Evolutionary conservation across 2,329 filamentous ascomycete species (phyloP).

Genomic region (Chaetomium strumarium): DNA sequence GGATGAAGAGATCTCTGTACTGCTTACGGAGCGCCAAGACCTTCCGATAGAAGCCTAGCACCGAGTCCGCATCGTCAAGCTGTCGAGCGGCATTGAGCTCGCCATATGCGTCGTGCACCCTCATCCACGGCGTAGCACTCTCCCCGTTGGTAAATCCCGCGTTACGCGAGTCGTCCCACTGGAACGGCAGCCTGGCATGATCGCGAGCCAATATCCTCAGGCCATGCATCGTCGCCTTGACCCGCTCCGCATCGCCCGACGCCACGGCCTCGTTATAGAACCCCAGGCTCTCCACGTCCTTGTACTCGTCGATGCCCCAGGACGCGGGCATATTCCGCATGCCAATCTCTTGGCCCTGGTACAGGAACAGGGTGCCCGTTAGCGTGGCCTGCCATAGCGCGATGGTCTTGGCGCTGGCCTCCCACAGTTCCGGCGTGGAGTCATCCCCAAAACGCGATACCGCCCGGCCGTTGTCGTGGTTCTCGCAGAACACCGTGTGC

Average conservation of each 20-base stretch:
- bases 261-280: background rate
- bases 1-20: background rate
- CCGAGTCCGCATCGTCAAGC: background rate
- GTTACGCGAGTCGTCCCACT: background rate
- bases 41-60: background rate
- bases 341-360: constrained; percentile 56
- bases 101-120: background rate
- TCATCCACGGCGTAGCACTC: background rate
- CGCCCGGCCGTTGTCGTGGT: constrained; percentile 55
- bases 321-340: constrained; percentile 46
- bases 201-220: background rate
- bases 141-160: background rate
- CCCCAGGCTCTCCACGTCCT: constrained; percentile 40
- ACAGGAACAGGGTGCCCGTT: constrained; percentile 50
- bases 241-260: background rate
- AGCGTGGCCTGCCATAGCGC: constrained; percentile 40
- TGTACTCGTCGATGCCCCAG: constrained; percentile 45
- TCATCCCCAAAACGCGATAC: constrained; percentile 49
- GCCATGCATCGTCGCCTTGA: background rate
- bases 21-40: background rate
- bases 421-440: constrained; percentile 35
- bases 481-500: constrained; percentile 56
- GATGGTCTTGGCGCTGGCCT: constrained; percentile 47
- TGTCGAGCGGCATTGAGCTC: background rate
- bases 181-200: background rate